Base-by-base conservation (phyloP, 2,329 filamentous ascomycete species). In the Teratosphaeria zuluensis region DNA sequence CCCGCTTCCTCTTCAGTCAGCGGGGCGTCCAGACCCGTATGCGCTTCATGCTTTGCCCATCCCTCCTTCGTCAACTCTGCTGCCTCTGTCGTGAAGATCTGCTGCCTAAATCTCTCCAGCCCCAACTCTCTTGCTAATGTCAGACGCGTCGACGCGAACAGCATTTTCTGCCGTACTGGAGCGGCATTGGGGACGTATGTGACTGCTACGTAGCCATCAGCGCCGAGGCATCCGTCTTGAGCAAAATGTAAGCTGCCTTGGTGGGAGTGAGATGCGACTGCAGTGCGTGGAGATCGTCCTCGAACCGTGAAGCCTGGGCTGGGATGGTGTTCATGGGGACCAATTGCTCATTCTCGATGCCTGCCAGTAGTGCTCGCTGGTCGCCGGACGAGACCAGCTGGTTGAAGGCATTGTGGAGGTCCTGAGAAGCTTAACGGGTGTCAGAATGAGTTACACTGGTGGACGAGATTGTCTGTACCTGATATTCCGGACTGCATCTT, bases 101-200 rank as follows among this genome's bases (percentile, higher is more conserved):
- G 87, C 71, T 92, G 87, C 56, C 86, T 78, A 74, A 94, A 92
- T 67, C 90, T 81, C 72, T 94, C 89, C 57, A 84, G 82, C 53
- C 90, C 89, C 9, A 94, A 79, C 74, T 92, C 88, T 51, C 89
- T 82, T 55, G 87, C 82, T 1, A 94, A 80, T 0, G 88, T 89
- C 66, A 92, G 78, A 9, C 88, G 82, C 31, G 89, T 92, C 28
- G 85, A 83, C 5, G 89, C 89, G 72, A 92, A 92, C 24, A 94
- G 81, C 86, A 90, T 94, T 79, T 94, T 94, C 72, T 90, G 87
- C 46, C 89, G 85, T 58, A 94, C 89, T 31, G 86, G 87, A 46
- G 89, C 89, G 0, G 83, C 71, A 73, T 92, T 88, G 30, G 89
- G 90, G 5, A 94, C 84, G 72, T 91, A 94, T 38, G 88, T 90